phyloP scores from a whole-genome alignment of 2,329 filamentous ascomycete species.

The Calonectria pseudoturangicola region DNA sequence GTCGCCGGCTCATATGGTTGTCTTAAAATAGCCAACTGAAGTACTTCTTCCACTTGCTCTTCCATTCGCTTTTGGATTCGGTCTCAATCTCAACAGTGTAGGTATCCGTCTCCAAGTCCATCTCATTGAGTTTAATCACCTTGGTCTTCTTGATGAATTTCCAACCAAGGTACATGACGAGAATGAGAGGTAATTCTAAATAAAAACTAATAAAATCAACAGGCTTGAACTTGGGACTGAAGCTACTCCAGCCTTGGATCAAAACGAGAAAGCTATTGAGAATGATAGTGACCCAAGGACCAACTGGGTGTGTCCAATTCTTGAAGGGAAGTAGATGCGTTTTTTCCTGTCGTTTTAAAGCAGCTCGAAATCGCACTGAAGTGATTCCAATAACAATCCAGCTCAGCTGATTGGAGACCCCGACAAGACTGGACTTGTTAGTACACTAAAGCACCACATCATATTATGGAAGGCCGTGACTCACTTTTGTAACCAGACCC shows the following conservation, averaged over 20 bases:
- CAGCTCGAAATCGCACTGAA: constrained; percentile 78
- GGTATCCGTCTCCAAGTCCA: constrained; percentile 78
- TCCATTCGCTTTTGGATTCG: constrained; percentile 65
- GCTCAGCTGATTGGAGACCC: constrained; percentile 80
- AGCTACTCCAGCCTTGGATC: constrained; percentile 78
- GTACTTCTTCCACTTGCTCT: constrained; percentile 57
- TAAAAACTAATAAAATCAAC: constrained; percentile 80
- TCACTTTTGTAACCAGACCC: constrained; percentile 80
- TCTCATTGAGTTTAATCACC: constrained; percentile 72
- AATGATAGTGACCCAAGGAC: constrained; percentile 74
- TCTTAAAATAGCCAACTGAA: constrained; percentile 60
- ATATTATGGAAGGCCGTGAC: constrained; percentile 36
- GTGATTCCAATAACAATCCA: constrained; percentile 80
- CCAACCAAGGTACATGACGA: constrained; percentile 80
- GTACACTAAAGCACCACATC: background rate
- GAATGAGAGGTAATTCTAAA: constrained; percentile 77
- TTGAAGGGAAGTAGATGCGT: constrained; percentile 77
- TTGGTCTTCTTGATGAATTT: constrained; percentile 81
- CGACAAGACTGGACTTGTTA: constrained; percentile 69
- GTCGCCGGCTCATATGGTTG: too few relatives aligned
- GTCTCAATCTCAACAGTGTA: constrained; percentile 66
- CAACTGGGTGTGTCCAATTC: constrained; percentile 80
- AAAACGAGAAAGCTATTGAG: constrained; percentile 77
- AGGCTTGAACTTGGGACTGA: constrained; percentile 73
- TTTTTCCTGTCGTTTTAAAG: constrained; percentile 73